These are phyloP conservation scores for Baorangia bicolor DNA, from an alignment of 768 basidiomycete species.

Conservation along the genomic window DNA sequence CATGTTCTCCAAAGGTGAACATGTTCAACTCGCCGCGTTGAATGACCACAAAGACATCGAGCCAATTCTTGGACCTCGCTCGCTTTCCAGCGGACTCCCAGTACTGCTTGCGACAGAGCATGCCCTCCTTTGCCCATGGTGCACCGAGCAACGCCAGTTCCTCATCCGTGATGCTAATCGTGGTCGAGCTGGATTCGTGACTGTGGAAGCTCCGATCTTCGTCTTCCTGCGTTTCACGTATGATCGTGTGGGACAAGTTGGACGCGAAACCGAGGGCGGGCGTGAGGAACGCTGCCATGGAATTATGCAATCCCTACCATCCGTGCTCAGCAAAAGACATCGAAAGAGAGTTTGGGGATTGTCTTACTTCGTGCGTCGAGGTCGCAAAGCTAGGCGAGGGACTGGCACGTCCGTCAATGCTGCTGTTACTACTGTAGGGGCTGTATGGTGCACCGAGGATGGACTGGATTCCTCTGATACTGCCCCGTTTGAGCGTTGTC, in stretches of 20 bases:
- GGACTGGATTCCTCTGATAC: slow-evolving; percentile 84
- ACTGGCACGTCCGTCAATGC: slow-evolving; percentile 85
- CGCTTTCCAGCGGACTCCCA: slow-evolving; percentile 85
- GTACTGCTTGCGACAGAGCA: slow-evolving; percentile 92
- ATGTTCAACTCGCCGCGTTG: slow-evolving; percentile 92
- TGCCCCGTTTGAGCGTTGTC: slow-evolving; percentile 81
- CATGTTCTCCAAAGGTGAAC: slow-evolving; percentile 88
- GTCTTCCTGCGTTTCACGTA: slow-evolving; percentile 89
- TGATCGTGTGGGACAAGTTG: slow-evolving; percentile 94
- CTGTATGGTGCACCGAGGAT: slow-evolving; percentile 71
- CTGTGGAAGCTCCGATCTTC: slow-evolving; percentile 72
- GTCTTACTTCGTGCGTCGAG: slow-evolving; percentile 74
- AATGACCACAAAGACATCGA: slow-evolving; percentile 94
- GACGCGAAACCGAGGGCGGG: slow-evolving; percentile 96
- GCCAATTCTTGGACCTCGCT: slow-evolving; percentile 87
- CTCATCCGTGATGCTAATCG: slow-evolving; percentile 89
- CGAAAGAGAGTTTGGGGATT: not conserved
- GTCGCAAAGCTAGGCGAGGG: slow-evolving; percentile 92
- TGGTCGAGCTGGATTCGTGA: slow-evolving; percentile 62
- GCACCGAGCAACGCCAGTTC: slow-evolving; percentile 93
- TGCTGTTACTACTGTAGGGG: slow-evolving; percentile 83
- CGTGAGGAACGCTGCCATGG: slow-evolving; percentile 68
- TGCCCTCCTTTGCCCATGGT: slow-evolving; percentile 99
- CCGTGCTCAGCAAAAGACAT: slow-evolving; percentile 11
- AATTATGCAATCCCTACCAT: slow-evolving; percentile 55